Evolutionary conservation across 345 rosid species (phyloP).

Genomic region (Salix suchowensis): DNA sequence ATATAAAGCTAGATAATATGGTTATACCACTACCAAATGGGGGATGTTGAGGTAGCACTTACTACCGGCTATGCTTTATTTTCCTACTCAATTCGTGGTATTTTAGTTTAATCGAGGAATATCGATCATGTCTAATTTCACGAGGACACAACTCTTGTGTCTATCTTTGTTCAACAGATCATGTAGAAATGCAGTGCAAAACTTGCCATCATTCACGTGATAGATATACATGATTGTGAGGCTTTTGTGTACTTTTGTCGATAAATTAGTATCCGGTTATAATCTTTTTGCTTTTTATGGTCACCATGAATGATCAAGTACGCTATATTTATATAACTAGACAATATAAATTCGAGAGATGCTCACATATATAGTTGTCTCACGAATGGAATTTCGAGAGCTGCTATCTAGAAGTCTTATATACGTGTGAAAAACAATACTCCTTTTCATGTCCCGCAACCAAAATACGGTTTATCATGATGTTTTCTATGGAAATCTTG

Average conservation of each 20-base stretch:
- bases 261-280: neutral
- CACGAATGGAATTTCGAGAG: neutral
- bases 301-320: neutral
- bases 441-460: neutral
- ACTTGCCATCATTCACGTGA: neutral
- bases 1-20: conserved; percentile 91
- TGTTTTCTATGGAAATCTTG: neutral
- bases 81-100: neutral
- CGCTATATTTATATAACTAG: neutral
- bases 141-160: neutral
- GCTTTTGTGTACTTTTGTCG: neutral
- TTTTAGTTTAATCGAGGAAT: neutral
- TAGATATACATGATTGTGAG: neutral
- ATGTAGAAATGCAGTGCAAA: neutral
- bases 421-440: neutral
- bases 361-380: neutral
- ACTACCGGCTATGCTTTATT: neutral
- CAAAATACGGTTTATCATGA: neutral
- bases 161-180: neutral
- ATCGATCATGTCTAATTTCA: neutral
- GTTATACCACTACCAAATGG: conserved; percentile 79
- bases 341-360: neutral
- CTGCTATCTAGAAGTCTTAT: neutral
- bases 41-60: conserved; percentile 69
- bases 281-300: neutral